These are phyloP conservation scores for Solanum peruvianum DNA, from an alignment of 257 asterid genomes.

Conservation along the genomic window DNA sequence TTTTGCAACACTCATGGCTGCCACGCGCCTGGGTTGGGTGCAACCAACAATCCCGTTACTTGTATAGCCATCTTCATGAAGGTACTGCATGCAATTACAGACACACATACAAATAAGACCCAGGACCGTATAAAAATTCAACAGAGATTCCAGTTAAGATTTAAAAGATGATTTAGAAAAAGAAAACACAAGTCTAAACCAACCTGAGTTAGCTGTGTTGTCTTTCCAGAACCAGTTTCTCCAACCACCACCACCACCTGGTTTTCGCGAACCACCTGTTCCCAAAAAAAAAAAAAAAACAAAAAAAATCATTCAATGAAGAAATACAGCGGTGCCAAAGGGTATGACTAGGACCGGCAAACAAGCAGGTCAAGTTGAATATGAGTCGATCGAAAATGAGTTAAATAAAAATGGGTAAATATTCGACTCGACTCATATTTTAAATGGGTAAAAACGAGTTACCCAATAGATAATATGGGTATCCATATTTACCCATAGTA, in stretches of 20 bases:
- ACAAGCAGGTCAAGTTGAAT: background rate
- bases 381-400: background rate
- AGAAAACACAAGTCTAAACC: background rate
- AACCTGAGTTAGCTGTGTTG: slow-evolving; percentile 95
- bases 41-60: slow-evolving; percentile 67
- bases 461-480: background rate
- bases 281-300: background rate
- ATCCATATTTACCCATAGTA: background rate
- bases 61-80: slow-evolving; percentile 87
- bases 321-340: background rate
- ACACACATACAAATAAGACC: background rate
- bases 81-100: slow-evolving; percentile 50
- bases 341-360: background rate
- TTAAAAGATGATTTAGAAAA: background rate
- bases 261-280: slow-evolving; percentile 86
- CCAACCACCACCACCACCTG: slow-evolving; percentile 96
- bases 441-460: background rate
- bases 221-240: slow-evolving; percentile 99
- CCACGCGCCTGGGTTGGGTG: slow-evolving; percentile 99
- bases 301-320: background rate
- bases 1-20: slow-evolving; percentile 99
- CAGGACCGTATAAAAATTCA: background rate
- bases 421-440: background rate
- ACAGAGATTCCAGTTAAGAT: background rate
- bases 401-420: background rate